phyloP scores from a whole-genome alignment of 2,329 filamentous ascomycete species.

The Exophiala viscosa region DNA sequence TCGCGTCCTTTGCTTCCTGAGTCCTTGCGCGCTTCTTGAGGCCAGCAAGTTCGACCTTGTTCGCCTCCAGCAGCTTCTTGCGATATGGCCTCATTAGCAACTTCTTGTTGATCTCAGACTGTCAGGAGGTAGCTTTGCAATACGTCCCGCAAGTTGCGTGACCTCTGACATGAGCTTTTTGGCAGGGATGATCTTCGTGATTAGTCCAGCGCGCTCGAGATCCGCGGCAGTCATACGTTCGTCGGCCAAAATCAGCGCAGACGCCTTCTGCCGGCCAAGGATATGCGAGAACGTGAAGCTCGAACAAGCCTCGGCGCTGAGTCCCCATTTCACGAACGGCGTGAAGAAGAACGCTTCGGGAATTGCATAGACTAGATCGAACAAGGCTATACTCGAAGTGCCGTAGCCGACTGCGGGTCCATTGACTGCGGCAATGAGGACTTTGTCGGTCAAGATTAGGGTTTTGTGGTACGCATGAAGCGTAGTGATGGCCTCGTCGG shows the following conservation, averaged over 20 bases:
- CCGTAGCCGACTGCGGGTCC: conserved; percentile 84
- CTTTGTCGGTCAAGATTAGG: conserved; percentile 70
- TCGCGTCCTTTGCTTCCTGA: too few relatives aligned
- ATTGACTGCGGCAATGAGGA: conserved; percentile 86
- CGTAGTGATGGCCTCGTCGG: background rate
- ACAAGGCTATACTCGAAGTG: conserved; percentile 73
- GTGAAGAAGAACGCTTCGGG: conserved; percentile 81
- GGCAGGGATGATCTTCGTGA: conserved; percentile 16
- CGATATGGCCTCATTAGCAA: conserved; percentile 11
- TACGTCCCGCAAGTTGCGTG: conserved; percentile 5
- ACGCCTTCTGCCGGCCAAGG: conserved; percentile 20
- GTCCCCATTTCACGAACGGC: conserved; percentile 81
- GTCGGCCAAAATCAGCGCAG: conserved; percentile 13
- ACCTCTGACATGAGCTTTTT: conserved; percentile 13
- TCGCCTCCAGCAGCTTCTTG: conserved; percentile 14
- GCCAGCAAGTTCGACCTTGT: conserved; percentile 6
- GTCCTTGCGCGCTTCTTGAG: too few relatives aligned
- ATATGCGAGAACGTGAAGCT: conserved; percentile 39
- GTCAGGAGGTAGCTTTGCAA: conserved; percentile 12
- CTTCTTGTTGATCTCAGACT: conserved; percentile 11
- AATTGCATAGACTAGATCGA: conserved; percentile 86
- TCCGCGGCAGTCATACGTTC: conserved; percentile 14
- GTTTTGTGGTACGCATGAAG: conserved; percentile 11
- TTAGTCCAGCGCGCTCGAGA: conserved; percentile 9
- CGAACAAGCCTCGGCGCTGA: conserved; percentile 82